Evolutionary conservation across 345 rosid genomes (phyloP), one percentile per base, ranked within the genome.

Genomic region (Cardamine resedifolia): DNA sequence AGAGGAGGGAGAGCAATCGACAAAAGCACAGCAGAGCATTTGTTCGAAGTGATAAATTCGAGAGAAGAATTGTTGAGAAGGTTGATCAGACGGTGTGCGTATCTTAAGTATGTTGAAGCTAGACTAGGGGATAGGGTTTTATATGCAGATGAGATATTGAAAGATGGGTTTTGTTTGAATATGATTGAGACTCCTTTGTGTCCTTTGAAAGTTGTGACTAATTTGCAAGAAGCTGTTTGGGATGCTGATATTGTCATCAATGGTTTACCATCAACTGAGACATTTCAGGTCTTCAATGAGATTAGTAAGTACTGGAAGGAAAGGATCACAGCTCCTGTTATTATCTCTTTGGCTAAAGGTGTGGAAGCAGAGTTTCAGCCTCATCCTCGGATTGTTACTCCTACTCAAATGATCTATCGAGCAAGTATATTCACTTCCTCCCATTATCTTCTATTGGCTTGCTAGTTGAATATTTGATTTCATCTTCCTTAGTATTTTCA

Each of bases 171-270:
- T 77, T 95, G 99, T 81, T 62, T 86, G 83, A 91, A 95, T 23
- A 23, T 23, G 98, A 84, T 91, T 2, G 99, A 91, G 33, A 91
- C 96, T 20, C 99, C 98, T 21, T 67, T 95, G 62, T 91, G 97
- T 74, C 99, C 99, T 14, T 70, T 95, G 76, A 95, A 95, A 81
- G 98, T 95, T 51, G 99, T 91, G 68, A 91, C 96, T 18, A 95
- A 91, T 81, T 78, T 95, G 72, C 99, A 91, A 64, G 99, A 95
- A 77, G 99, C 98, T 62, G 91, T 91, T 45, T 95, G 99, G 99
- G 99, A 95, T 82, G 98, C 99, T 10, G 99, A 95, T 81, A 79
- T 95, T 36, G 94, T 95, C 9, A 83, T 95, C 26, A 95, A 95
- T 79, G 99, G 96, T 14, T 80, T 95, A 77, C 99, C 99, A 12